Evolutionary conservation across 2,329 filamentous ascomycete species (phyloP).

Genomic region (Alternaria sp.): DNA sequence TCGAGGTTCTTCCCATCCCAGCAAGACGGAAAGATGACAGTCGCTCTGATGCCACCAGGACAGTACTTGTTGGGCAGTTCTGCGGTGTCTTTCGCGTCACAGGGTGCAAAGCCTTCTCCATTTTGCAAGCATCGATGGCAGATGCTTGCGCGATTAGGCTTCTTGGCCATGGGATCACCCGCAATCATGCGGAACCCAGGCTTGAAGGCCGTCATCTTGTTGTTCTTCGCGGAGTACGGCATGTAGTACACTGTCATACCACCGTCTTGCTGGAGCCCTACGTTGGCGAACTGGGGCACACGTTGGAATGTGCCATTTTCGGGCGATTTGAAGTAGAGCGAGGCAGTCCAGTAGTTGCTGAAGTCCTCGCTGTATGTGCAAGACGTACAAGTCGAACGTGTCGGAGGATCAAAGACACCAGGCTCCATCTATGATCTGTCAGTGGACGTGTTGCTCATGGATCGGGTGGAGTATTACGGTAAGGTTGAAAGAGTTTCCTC

Average conservation of each 20-base stretch:
- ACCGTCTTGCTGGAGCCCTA: slow-evolving; percentile 37
- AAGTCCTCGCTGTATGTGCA: slow-evolving; percentile 42
- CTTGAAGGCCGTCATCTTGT: slow-evolving; percentile 18
- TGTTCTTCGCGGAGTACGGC: slow-evolving; percentile 66
- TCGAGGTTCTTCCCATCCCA: slow-evolving; percentile 67
- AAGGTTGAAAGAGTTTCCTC: slow-evolving; percentile 42
- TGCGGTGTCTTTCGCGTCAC: slow-evolving; percentile 31
- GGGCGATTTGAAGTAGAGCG: slow-evolving; percentile 40
- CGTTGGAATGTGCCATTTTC: slow-evolving; percentile 44
- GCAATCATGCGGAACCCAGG: slow-evolving; percentile 40
- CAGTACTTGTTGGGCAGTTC: slow-evolving; percentile 72
- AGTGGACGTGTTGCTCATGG: slow-evolving; percentile 1
- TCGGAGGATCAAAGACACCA: slow-evolving; percentile 28
- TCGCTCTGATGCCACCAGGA: slow-evolving; percentile 72
- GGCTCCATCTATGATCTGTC: slow-evolving; percentile 33
- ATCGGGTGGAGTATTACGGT: slow-evolving; percentile 19
- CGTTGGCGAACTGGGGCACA: slow-evolving; percentile 39
- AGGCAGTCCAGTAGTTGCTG: slow-evolving; percentile 42
- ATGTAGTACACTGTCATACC: slow-evolving; percentile 72
- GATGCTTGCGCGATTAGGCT: slow-evolving; percentile 37
- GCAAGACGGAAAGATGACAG: slow-evolving; percentile 75
- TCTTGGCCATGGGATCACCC: slow-evolving; percentile 29
- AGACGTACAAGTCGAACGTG: slow-evolving; percentile 37
- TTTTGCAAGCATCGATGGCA: slow-evolving; percentile 37
- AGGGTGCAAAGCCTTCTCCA: slow-evolving; percentile 27